A percentile compares a stretch with the other conserved stretches of the same genome.
Evolutionary conservation across 371 early-diverging fungal species (phyloP).

Genomic region (Mucor irregularis): DNA sequence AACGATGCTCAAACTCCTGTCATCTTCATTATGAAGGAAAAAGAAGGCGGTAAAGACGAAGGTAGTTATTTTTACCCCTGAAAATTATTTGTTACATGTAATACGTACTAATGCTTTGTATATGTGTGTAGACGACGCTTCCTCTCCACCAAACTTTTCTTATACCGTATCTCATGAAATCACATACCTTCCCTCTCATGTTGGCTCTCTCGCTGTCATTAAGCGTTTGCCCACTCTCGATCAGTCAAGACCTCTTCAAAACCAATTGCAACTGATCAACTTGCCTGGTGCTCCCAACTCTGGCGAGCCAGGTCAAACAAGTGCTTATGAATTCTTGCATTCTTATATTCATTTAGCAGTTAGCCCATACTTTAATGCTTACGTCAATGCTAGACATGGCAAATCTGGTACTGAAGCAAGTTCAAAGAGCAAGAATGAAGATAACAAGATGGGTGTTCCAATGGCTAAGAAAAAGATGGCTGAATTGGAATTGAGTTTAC

Average conservation of each 20-base stretch:
- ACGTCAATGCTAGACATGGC: conserved; percentile 74
- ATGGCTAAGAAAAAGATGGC: conserved; percentile 98
- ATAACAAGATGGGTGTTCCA: conserved; percentile 87
- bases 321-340: conserved; percentile 92
- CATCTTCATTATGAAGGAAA: conserved; percentile 81
- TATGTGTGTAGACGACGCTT: conserved; percentile 34
- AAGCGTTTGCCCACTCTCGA: conserved; percentile 83
- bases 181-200: conserved; percentile 71
- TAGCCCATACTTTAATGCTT: conserved; percentile 96
- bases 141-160: conserved; percentile 41
- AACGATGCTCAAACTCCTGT: conserved; percentile 76
- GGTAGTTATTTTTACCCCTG: conserved; percentile 24
- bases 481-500: conserved; percentile 92
- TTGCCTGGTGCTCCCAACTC: conserved; percentile 85
- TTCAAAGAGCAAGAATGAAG: conserved; percentile 67
- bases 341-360: conserved; percentile 93
- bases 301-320: conserved; percentile 54
- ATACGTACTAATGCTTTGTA: not conserved
- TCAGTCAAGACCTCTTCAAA: conserved; percentile 69
- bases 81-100: conserved; percentile 1
- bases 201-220: conserved; percentile 86
- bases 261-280: conserved; percentile 89
- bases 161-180: conserved; percentile 80
- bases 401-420: conserved; percentile 28
- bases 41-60: conserved; percentile 58